These are phyloP conservation scores for Septoria linicola DNA, from an alignment of 2,329 filamentous ascomycete species.

Conservation along the genomic window DNA sequence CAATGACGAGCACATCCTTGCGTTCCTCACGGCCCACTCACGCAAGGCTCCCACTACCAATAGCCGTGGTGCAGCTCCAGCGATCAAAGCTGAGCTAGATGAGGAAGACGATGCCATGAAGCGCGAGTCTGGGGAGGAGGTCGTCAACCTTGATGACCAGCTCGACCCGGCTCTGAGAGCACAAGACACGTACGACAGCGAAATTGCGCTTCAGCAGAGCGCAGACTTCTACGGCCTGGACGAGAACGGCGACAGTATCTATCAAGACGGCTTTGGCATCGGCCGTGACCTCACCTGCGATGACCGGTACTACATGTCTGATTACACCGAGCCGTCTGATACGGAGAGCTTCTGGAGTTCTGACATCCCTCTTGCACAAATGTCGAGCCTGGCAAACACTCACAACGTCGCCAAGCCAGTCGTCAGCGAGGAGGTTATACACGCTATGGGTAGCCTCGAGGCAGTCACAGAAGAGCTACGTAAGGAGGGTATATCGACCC, in stretches of 20 bases:
- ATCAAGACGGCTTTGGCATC: background rate
- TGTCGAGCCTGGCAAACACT: background rate
- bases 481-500: background rate
- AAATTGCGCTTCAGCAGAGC: background rate
- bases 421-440: background rate
- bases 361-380: conserved; percentile 1
- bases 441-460: background rate
- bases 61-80: background rate
- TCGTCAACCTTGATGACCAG: background rate
- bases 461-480: background rate
- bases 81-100: background rate
- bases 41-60: background rate
- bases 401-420: background rate
- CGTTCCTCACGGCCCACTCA: background rate
- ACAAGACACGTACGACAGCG: background rate
- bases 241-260: background rate
- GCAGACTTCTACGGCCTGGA: background rate
- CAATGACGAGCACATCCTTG: conserved; percentile 2
- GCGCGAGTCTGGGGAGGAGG: background rate
- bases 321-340: conserved; percentile 1
- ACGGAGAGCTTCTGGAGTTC: background rate
- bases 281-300: background rate
- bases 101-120: background rate
- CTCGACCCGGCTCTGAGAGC: too few species aligned
- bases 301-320: conserved; percentile 10